Percentiles rank a stretch among this genome's conserved stretches.
These are phyloP conservation scores for Beta lomatogona DNA, from an alignment of 179 eudicot species.

Conservation along the genomic window DNA sequence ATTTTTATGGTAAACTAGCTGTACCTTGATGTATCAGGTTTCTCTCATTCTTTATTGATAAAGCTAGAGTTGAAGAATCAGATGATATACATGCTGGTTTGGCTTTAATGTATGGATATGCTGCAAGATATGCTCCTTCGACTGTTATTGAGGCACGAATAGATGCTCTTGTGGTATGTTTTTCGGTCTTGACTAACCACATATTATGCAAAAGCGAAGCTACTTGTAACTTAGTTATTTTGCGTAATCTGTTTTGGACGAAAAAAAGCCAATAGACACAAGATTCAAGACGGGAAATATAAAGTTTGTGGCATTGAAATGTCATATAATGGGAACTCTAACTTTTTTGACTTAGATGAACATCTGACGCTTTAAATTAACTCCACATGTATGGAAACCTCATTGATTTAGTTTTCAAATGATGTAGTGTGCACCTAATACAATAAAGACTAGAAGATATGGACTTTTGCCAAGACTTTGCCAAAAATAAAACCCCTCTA, in stretches of 20 bases:
- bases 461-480: neutral
- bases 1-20: neutral
- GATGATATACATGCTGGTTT: slow-evolving; percentile 98
- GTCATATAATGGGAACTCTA: neutral
- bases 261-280: neutral
- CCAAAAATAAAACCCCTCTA: neutral
- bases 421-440: neutral
- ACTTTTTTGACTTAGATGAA: neutral
- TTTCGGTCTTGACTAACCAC: slow-evolving; percentile 11
- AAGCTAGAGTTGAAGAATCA: slow-evolving; percentile 78
- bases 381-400: neutral
- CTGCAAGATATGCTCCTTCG: slow-evolving; percentile 98
- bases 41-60: slow-evolving; percentile 77
- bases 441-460: neutral
- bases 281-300: neutral
- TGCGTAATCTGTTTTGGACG: neutral
- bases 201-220: neutral
- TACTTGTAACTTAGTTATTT: neutral
- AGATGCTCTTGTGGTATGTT: slow-evolving; percentile 94
- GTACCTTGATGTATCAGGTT: slow-evolving; percentile 52
- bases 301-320: neutral
- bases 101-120: slow-evolving; percentile 99
- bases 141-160: slow-evolving; percentile 96
- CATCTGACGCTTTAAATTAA: neutral
- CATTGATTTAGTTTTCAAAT: neutral